Base-by-base conservation (phyloP, 2,329 filamentous ascomycete genomes). In the Aspergillus clavatus region DNA sequence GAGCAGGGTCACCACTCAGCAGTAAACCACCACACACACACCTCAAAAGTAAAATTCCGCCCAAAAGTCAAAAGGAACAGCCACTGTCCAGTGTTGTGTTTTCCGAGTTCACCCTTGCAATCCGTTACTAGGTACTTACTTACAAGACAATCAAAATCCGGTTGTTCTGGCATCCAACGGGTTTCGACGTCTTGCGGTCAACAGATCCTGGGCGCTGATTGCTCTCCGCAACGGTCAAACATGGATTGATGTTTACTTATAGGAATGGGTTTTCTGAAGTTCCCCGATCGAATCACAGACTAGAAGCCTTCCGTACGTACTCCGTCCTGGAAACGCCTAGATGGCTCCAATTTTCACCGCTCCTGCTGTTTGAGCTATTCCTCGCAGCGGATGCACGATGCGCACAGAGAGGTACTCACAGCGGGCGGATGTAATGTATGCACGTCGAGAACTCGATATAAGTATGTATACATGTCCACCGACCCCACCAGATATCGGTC, bases 341-440 rank as follows among this genome's bases (percentile, higher is more conserved):
- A 31, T 31, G 16, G 22, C 37, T 18, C 18, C n/a, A n/a, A 24
- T 28, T 38, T 27, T 45, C 38, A 50, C 42, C 45, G 46, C 48
- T 48, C 39, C 40, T 24, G 14, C 18, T 43, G 48, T 50, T 45
- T 50, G 48, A 43, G 35, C 7, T 16, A 31, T 44, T 48, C 48
- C 38, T 42, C 40, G 36, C 47, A 50, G 28, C n/a, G 28, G 28
- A 31, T 31, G 28, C 28, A 31, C 28, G 28, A 31, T 31, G 28
- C 14, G n/a, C n/a, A n/a, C 1, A 31, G n/a, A 31, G 28, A 31
- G 28, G n/a, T 46, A 35, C 40, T 26, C 39, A 46, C 44, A 33
- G 45, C 38, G 33, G 45, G 37, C 31, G 38, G 45, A 45, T 42
- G 48, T 37, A 36, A 42, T 39, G 38, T 43, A 38, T 43, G 39